phyloP scores from a whole-genome alignment of 768 basidiomycete species.

The Boletus vermiculosoides region DNA sequence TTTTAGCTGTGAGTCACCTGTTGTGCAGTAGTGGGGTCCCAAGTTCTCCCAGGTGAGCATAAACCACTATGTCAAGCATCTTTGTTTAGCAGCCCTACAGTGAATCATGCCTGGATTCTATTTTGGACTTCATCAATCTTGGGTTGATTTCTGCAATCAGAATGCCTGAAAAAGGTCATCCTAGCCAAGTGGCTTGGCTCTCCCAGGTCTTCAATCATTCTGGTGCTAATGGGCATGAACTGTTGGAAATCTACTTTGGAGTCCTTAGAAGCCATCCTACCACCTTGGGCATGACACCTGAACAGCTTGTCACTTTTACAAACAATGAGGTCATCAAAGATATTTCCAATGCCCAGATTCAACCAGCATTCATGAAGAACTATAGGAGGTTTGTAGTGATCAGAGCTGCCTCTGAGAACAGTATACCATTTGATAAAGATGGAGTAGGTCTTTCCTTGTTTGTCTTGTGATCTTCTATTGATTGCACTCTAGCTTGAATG shows the following conservation, averaged over 20 bases:
- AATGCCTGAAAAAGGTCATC: slow-evolving; percentile 43
- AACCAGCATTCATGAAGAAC: slow-evolving; percentile 58
- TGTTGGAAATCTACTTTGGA: slow-evolving; percentile 42
- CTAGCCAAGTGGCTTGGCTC: slow-evolving; percentile 23
- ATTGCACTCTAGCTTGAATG: slow-evolving; percentile 54
- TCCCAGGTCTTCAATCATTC: slow-evolving; percentile 20
- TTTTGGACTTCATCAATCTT: slow-evolving; percentile 41
- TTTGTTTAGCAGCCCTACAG: not conserved
- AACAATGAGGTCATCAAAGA: slow-evolving; percentile 49
- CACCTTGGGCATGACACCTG: slow-evolving; percentile 35
- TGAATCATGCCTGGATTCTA: slow-evolving; percentile 18
- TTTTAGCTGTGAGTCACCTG: slow-evolving; percentile 46
- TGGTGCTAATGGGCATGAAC: slow-evolving; percentile 31
- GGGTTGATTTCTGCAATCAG: slow-evolving; percentile 54
- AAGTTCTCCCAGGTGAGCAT: slow-evolving; percentile 10
- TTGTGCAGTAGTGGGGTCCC: slow-evolving; percentile 6
- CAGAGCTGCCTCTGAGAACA: slow-evolving; percentile 35
- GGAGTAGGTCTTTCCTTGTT: slow-evolving; percentile 42
- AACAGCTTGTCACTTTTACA: slow-evolving; percentile 38
- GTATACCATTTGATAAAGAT: slow-evolving; percentile 29
- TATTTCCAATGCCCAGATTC: slow-evolving; percentile 53
- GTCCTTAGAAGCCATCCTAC: slow-evolving; percentile 18
- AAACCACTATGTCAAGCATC: not conserved
- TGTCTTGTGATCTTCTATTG: not conserved
- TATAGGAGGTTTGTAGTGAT: slow-evolving; percentile 70